These are phyloP conservation scores for Clathrospora elynae DNA, from an alignment of 2,329 filamentous ascomycete genomes.

Conservation along the genomic window DNA sequence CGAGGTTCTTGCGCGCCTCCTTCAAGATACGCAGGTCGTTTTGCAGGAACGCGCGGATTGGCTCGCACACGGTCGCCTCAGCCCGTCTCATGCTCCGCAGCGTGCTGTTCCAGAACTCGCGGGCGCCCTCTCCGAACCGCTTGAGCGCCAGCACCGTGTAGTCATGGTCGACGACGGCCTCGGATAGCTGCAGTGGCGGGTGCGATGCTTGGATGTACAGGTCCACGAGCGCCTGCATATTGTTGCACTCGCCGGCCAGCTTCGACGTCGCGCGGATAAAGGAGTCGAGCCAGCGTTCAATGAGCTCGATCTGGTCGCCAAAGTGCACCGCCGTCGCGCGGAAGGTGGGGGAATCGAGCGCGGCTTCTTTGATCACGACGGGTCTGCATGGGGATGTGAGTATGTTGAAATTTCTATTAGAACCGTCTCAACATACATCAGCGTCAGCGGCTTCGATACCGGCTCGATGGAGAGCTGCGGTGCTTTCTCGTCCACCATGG, in stretches of 20 bases:
- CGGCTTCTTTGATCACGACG: constrained; percentile 89
- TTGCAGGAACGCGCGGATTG: constrained; percentile 76
- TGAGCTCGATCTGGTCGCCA: constrained; percentile 84
- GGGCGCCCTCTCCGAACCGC: constrained; percentile 80
- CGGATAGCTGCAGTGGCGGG: constrained; percentile 74
- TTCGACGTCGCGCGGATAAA: constrained; percentile 68
- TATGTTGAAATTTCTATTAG: background rate
- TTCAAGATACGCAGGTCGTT: constrained; percentile 85
- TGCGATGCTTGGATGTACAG: constrained; percentile 75
- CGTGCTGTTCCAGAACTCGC: constrained; percentile 83
- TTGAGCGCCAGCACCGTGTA: constrained; percentile 88
- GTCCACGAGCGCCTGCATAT: constrained; percentile 80
- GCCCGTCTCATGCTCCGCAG: constrained; percentile 76
- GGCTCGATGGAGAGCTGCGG: constrained; percentile 44
- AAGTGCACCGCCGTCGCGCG: constrained; percentile 86
- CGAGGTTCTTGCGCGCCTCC: constrained; percentile 76
- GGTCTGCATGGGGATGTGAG: constrained; percentile 58
- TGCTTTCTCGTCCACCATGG: constrained; percentile 46
- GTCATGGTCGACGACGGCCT: constrained; percentile 90
- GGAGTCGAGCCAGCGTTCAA: constrained; percentile 89
- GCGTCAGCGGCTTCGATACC: constrained; percentile 48
- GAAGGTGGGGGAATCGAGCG: constrained; percentile 95
- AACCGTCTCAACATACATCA: constrained; percentile 46
- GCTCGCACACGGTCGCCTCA: constrained; percentile 77
- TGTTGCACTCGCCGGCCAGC: constrained; percentile 68